These are phyloP conservation scores for Phytophthora sp. DNA, from an alignment of 352 stramenopile species.

Conservation along the genomic window DNA sequence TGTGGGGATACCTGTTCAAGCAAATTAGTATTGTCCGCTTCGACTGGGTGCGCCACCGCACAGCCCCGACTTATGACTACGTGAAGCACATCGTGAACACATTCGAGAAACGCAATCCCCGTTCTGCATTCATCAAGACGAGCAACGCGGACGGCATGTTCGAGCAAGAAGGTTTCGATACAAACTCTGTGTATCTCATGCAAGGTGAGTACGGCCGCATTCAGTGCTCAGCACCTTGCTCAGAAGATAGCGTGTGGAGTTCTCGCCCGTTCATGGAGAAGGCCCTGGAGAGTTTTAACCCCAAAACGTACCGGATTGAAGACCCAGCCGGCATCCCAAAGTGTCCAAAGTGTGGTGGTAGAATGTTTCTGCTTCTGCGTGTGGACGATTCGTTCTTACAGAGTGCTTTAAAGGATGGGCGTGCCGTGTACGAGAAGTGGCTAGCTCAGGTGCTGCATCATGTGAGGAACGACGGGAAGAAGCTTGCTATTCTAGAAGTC, in stretches of 20 bases:
- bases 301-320: slow-evolving; percentile 59
- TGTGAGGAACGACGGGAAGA: slow-evolving; percentile 48
- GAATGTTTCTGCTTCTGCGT: slow-evolving; percentile 60
- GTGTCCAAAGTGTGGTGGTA: slow-evolving; percentile 56
- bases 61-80: slow-evolving; percentile 56
- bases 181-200: slow-evolving; percentile 58
- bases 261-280: slow-evolving; percentile 61
- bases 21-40: slow-evolving; percentile 66
- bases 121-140: slow-evolving; percentile 69
- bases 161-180: slow-evolving; percentile 67
- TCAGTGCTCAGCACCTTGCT: slow-evolving; percentile 56
- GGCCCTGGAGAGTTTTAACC: slow-evolving; percentile 55
- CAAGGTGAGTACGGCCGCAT: slow-evolving; percentile 71
- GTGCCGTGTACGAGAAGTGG: slow-evolving; percentile 49
- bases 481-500: slow-evolving; percentile 73
- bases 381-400: slow-evolving; percentile 58
- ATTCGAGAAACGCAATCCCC: slow-evolving; percentile 30
- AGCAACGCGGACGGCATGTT: slow-evolving; percentile 81
- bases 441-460: slow-evolving; percentile 31
- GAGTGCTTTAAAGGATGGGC: slow-evolving; percentile 41
- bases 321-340: slow-evolving; percentile 53
- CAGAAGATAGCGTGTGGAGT: slow-evolving; percentile 54
- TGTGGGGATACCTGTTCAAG: slow-evolving; percentile 73
- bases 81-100: slow-evolving; percentile 51
- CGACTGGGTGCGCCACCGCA: slow-evolving; percentile 55